Evolutionary conservation across 345 rosid species (phyloP).

Genomic region (Capsella bursapastoris): DNA sequence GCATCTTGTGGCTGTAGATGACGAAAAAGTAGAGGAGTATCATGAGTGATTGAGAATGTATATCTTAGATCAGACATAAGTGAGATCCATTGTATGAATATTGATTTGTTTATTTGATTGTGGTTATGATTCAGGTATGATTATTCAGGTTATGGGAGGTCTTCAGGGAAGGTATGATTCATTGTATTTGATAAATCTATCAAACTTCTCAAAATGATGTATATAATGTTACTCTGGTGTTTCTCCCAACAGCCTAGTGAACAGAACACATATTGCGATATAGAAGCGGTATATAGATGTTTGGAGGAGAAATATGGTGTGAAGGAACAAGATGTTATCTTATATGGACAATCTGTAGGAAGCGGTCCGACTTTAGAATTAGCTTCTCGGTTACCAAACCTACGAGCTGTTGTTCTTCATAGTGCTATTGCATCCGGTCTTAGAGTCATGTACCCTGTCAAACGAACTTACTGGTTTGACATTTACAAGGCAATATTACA

Average conservation of each 20-base stretch:
- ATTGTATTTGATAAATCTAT: background rate
- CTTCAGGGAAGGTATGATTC: constrained; percentile 76
- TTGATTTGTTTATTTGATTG: constrained; percentile 2
- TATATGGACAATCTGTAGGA: constrained; percentile 95
- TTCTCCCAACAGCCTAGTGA: constrained; percentile 73
- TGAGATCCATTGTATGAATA: background rate
- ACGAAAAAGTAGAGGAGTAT: too few relatives aligned
- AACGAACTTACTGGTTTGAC: constrained; percentile 93
- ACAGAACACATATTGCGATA: constrained; percentile 84
- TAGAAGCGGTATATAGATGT: constrained; percentile 87
- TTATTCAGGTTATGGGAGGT: constrained; percentile 91
- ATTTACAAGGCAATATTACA: constrained; percentile 67
- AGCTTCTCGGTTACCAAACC: constrained; percentile 66
- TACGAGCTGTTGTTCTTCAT: constrained; percentile 95
- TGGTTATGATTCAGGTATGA: constrained; percentile 61
- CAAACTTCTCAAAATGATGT: background rate
- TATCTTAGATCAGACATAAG: background rate
- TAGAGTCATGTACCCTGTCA: constrained; percentile 92
- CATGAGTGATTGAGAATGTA: too few relatives aligned
- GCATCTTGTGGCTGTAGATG: too few relatives aligned
- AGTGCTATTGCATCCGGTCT: constrained; percentile 92
- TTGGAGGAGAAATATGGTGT: constrained; percentile 75
- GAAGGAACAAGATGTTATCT: constrained; percentile 81
- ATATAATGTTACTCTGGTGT: constrained; percentile 9
- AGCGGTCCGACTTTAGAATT: constrained; percentile 94